Evolutionary conservation across 495 filamentous ascomycete species (phyloP).

Genomic region (Trichoderma orchidacearum): DNA sequence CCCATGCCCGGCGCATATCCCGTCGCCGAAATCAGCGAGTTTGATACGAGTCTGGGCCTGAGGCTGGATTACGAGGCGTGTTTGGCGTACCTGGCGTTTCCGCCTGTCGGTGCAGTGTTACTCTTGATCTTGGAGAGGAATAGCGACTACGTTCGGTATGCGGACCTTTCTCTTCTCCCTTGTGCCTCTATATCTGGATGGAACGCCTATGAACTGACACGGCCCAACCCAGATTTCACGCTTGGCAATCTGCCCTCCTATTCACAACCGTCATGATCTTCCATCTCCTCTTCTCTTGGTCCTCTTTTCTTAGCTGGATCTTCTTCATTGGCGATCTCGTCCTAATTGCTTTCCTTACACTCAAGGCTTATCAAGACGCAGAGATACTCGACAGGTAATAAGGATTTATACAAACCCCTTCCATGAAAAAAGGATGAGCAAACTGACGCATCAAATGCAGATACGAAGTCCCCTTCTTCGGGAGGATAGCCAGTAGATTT

Average conservation of each 20-base stretch:
- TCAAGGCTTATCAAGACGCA: constrained; percentile 77
- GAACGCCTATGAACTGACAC: background rate
- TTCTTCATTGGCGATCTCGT: constrained; percentile 61
- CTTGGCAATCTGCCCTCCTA: constrained; percentile 83
- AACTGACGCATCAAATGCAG: constrained; percentile 12
- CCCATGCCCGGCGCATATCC: constrained; percentile 18
- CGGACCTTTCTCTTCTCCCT: constrained; percentile 6
- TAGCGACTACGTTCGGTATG: constrained; percentile 90
- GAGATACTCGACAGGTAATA: constrained; percentile 72
- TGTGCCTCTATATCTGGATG: no score
- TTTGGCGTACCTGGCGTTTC: constrained; percentile 76
- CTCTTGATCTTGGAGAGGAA: constrained; percentile 79
- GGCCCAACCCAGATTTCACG: constrained; percentile 57
- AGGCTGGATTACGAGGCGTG: constrained; percentile 72
- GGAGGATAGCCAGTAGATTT: constrained; percentile 72
- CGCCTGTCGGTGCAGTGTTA: constrained; percentile 76
- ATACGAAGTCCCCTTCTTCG: constrained; percentile 82
- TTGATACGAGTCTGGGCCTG: constrained; percentile 58
- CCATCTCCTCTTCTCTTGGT: constrained; percentile 79
- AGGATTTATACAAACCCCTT: constrained; percentile 1
- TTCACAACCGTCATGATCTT: constrained; percentile 77
- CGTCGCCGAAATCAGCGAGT: constrained; percentile 36
- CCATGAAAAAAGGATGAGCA: no score
- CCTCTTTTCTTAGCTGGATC: constrained; percentile 68
- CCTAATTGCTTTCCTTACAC: constrained; percentile 62